phyloP scores from a whole-genome alignment of 305 asterid species.

The Fraxinus paxiana region DNA sequence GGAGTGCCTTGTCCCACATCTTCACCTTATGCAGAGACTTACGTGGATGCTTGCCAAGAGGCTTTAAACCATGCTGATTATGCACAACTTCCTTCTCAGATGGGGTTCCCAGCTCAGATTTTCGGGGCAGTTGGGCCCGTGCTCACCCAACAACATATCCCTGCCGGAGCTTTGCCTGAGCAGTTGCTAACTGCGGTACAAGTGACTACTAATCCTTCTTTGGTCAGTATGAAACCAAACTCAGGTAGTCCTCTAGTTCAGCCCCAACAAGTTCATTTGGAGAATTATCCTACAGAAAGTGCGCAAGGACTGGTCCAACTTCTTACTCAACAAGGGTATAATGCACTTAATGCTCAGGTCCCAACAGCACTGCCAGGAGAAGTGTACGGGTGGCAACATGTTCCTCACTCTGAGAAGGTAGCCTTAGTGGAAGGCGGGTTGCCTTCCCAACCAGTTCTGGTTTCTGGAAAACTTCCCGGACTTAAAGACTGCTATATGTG shows the following conservation, averaged over 20 bases:
- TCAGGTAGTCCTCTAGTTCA: slow-evolving; percentile 39
- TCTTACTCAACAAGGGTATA: slow-evolving; percentile 61
- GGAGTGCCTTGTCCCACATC: slow-evolving; percentile 42
- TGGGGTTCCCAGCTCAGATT: slow-evolving; percentile 62
- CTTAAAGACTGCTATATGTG: slow-evolving; percentile 77
- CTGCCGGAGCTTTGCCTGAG: slow-evolving; percentile 44
- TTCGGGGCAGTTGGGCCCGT: slow-evolving; percentile 49
- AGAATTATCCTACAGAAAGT: slow-evolving; percentile 48
- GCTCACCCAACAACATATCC: slow-evolving; percentile 46
- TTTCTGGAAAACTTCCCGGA: slow-evolving; percentile 38
- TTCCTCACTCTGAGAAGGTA: slow-evolving; percentile 52
- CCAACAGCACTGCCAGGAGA: slow-evolving; percentile 40
- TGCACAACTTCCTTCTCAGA: slow-evolving; percentile 52
- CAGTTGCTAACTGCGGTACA: slow-evolving; percentile 51
- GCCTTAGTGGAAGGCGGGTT: slow-evolving; percentile 44
- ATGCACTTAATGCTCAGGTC: slow-evolving; percentile 43
- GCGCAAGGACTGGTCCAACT: slow-evolving; percentile 54
- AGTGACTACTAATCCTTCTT: slow-evolving; percentile 56
- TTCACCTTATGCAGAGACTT: slow-evolving; percentile 53
- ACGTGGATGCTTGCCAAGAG: slow-evolving; percentile 57
- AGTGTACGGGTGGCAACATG: slow-evolving; percentile 60
- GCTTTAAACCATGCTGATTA: slow-evolving; percentile 41
- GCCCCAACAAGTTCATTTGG: slow-evolving; percentile 54
- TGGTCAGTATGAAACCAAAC: slow-evolving; percentile 52
- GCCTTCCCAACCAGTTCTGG: slow-evolving; percentile 42